phyloP scores from a whole-genome alignment of 768 basidiomycete species.

The Chalciporus piperatus region DNA sequence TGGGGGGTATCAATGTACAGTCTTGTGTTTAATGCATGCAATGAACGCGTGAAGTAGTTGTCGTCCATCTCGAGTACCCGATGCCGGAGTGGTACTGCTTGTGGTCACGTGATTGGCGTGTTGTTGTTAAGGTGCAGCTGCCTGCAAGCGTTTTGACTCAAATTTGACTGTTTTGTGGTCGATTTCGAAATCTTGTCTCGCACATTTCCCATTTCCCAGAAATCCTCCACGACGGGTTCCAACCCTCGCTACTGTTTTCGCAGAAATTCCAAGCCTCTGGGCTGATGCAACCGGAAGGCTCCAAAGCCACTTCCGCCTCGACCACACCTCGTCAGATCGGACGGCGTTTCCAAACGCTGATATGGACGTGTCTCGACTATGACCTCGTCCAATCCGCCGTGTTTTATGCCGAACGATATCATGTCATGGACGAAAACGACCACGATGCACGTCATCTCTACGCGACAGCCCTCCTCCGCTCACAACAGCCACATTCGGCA shows the following conservation, averaged over 20 bases:
- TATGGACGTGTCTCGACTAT: constrained; percentile 84
- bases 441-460: constrained; percentile 86
- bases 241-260: constrained; percentile 19
- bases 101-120: constrained; percentile 30
- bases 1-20: constrained; percentile 10
- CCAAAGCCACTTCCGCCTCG: constrained; percentile 28
- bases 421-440: constrained; percentile 61
- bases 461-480: constrained; percentile 70
- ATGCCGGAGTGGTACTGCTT: not conserved
- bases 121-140: not conserved
- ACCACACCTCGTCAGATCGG: constrained; percentile 55
- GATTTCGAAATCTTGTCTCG: constrained; percentile 20
- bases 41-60: not conserved
- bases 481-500: constrained; percentile 73
- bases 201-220: not conserved
- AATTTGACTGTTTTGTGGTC: constrained; percentile 9
- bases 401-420: constrained; percentile 88
- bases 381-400: constrained; percentile 77
- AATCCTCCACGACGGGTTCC: constrained; percentile 9
- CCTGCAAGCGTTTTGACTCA: too few relatives aligned
- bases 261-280: constrained; percentile 31
- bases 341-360: constrained; percentile 66
- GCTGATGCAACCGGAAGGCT: constrained; percentile 50
- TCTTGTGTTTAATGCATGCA: constrained; percentile 5
- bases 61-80: too few relatives aligned